Base-by-base conservation (phyloP, 257 asterid species). In the Euphrasia confusa region DNA sequence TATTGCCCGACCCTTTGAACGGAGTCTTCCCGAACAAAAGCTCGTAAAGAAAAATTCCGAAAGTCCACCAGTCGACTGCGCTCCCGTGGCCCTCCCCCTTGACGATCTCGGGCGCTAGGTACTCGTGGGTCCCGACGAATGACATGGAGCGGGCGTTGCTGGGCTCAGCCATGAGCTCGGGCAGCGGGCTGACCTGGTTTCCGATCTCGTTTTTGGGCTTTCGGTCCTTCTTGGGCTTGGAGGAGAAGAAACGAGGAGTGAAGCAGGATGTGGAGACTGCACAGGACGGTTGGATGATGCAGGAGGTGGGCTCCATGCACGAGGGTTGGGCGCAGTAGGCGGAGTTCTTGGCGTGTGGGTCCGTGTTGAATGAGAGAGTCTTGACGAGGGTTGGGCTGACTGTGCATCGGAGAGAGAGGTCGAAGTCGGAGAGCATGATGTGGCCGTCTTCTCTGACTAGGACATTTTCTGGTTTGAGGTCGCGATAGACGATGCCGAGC, bases 11-110 rank as follows among this genome's bases (percentile, higher is more conserved):
- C 32, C 89, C 89, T 54, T 80, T 83, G 13, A 80, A 83, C 0
- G 89, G 89, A 5, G 89, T 83, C 49, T 74, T 73, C 8, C 89
- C 86, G 1, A 83, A 80, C 66, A 83, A 56, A 37, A 83, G 80
- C 72, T 83, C 86, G 14, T 83, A 77, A 7, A 82, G 39, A 61
- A 82, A 82, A 21, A 83, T 78, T 58, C 89, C 89, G 8, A 79
- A 82, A 7, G 89, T 82, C 89, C 89, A 82, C 89, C 89, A 82
- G 33, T 82, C 89, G 21, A 83, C 89, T 0, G 86, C 86, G 48
- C 89, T 83, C 10, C 89, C 89, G 45, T 83, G 89, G 9, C 89
- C 89, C 69, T 83, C 89, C 0, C 89, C 89, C 72, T 79, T 76
- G 67, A 82, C 73, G 62, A 81, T 81, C 65, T 81, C 84, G 0